phyloP scores from a whole-genome alignment of 768 basidiomycete genomes.

The Psilocybe cubensis region DNA sequence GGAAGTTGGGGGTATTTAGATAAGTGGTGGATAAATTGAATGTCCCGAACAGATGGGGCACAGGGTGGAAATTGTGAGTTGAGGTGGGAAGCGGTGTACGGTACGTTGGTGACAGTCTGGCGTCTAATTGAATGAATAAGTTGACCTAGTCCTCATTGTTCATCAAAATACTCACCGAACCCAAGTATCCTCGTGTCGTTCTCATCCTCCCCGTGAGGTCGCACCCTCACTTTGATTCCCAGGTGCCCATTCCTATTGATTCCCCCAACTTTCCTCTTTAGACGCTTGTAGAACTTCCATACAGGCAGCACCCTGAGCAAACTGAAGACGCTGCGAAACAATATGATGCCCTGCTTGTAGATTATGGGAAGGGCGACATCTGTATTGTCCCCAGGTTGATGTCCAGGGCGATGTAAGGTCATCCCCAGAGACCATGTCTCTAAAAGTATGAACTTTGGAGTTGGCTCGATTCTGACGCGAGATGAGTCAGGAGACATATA shows the following conservation, averaged over 20 bases:
- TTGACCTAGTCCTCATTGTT: neutral
- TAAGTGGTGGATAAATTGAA: constrained; percentile 67
- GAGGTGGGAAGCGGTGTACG: constrained; percentile 45
- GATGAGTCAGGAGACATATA: constrained; percentile 60
- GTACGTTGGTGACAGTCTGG: constrained; percentile 9
- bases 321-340: constrained; percentile 79
- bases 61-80: constrained; percentile 63
- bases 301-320: constrained; percentile 75
- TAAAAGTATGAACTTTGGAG: constrained; percentile 69
- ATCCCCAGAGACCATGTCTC: constrained; percentile 68
- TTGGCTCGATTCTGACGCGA: constrained; percentile 68
- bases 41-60: constrained; percentile 70
- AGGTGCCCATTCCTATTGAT: constrained; percentile 28
- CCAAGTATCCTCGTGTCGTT: constrained; percentile 30
- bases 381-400: constrained; percentile 26
- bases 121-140: constrained; percentile 7
- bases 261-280: constrained; percentile 47
- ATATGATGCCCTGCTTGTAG: constrained; percentile 84
- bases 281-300: constrained; percentile 72
- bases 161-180: constrained; percentile 37
- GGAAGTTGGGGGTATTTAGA: constrained; percentile 69
- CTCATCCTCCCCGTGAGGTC: constrained; percentile 21
- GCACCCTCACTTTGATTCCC: constrained; percentile 31
- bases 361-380: constrained; percentile 74
- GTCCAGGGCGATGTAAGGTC: constrained; percentile 32